These are phyloP conservation scores for Fusarium acutatum DNA, from an alignment of 2,329 filamentous ascomycete species.

Conservation along the genomic window DNA sequence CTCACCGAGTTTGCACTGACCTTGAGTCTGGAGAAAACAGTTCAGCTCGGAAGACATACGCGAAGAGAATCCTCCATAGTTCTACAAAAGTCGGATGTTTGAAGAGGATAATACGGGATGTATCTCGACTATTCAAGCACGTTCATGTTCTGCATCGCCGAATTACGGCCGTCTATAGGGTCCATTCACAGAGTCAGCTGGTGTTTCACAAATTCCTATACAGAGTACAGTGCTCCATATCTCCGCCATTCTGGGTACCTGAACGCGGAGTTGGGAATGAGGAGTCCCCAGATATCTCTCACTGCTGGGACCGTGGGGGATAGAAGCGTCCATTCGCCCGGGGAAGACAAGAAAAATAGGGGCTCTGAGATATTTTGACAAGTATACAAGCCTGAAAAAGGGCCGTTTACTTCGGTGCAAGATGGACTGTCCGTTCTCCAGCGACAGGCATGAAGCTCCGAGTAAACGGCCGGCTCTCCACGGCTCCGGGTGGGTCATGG, in stretches of 20 bases:
- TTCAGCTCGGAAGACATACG: conserved; percentile 1
- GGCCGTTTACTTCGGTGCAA: conserved; percentile 27
- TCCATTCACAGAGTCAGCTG: conserved; percentile 23
- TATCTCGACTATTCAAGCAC: neutral
- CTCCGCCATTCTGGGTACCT: neutral
- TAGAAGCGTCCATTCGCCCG: neutral
- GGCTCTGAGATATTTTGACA: conserved; percentile 25
- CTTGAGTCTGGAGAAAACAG: neutral
- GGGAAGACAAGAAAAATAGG: neutral
- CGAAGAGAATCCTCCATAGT: neutral
- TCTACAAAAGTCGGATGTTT: conserved; percentile 11
- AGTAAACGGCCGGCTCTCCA: conserved; percentile 39
- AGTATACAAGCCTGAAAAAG: conserved; percentile 11
- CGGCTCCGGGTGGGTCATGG: conserved; percentile 27
- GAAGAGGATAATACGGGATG: conserved; percentile 26
- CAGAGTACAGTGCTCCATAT: neutral
- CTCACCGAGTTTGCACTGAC: conserved; percentile 2
- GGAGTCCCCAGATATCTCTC: conserved; percentile 28
- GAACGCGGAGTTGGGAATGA: neutral
- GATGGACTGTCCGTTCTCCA: conserved; percentile 27
- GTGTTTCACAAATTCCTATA: conserved; percentile 19
- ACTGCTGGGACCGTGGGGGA: conserved; percentile 9
- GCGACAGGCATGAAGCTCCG: conserved; percentile 39
- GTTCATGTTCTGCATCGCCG: conserved; percentile 19
- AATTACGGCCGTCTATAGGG: conserved; percentile 26